A percentile compares a stretch with the other conserved stretches of the same genome.
phyloP scores from a whole-genome alignment of 331 rosid genomes.

The Stylosanthes scabra region DNA sequence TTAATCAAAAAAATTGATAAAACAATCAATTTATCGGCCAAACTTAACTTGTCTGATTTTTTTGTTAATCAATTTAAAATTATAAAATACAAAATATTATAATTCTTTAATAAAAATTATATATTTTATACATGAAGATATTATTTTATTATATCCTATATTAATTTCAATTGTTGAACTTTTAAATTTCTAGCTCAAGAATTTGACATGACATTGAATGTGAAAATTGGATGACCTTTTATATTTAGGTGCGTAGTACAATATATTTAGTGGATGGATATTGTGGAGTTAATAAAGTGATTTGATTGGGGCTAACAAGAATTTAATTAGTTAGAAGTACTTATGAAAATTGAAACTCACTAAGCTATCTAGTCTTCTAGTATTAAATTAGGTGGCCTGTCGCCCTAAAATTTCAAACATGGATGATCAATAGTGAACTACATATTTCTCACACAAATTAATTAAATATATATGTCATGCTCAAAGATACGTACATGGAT shows the following conservation, averaged over 20 bases:
- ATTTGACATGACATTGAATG: not conserved
- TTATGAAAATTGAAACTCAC: constrained; percentile 35
- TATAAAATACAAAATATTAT: no score
- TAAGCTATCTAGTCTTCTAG: constrained; percentile 1
- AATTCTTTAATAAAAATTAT: no score
- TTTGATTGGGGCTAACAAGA: constrained; percentile 60
- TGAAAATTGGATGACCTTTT: constrained; percentile 30
- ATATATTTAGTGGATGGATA: not conserved
- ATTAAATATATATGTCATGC: constrained; percentile 18
- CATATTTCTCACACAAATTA: not conserved
- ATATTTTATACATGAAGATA: no score
- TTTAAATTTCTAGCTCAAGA: no score
- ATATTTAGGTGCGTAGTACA: constrained; percentile 29
- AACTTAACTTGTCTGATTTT: no score
- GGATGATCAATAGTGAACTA: constrained; percentile 38
- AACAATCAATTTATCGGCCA: no score
- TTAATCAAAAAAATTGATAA: no score
- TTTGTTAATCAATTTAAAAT: no score
- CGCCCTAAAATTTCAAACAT: constrained; percentile 42
- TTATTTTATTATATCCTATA: no score
- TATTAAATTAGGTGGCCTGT: constrained; percentile 61
- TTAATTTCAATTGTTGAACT: no score
- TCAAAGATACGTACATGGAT: constrained; percentile 39
- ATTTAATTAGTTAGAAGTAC: constrained; percentile 70
- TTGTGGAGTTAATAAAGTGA: constrained; percentile 30